Conservation (phyloP, 805 yeast genomes). For the Myxozyma geophila region DNA sequence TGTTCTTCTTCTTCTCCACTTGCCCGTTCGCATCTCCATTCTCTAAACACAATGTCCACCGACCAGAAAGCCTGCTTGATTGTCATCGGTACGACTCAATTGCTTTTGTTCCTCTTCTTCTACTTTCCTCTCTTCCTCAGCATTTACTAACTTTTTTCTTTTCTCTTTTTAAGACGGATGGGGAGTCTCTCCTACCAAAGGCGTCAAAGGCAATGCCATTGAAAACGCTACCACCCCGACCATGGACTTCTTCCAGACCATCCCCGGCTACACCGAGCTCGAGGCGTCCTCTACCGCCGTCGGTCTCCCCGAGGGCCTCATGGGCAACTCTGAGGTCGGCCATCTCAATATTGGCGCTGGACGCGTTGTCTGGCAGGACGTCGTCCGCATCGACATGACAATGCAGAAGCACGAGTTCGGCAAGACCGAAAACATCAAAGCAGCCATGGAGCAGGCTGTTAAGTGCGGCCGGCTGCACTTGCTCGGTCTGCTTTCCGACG, state of each 20-base stretch:
- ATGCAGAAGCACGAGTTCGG: constrained; percentile 34
- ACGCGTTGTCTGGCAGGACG: constrained; percentile 40
- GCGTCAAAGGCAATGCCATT: constrained; percentile 36
- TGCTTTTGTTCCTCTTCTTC: not conserved
- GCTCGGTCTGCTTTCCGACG: constrained; percentile 36
- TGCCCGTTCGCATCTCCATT: not conserved
- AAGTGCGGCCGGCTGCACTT: constrained; percentile 35
- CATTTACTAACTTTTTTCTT: not conserved
- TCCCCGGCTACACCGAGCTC: constrained; percentile 34
- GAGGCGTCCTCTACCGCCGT: constrained; percentile 37
- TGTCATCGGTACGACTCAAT: constrained; percentile 33
- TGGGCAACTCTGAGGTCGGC: constrained; percentile 40
- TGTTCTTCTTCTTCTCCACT: not conserved
- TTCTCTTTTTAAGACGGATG: constrained; percentile 31
- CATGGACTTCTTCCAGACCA: constrained; percentile 31
- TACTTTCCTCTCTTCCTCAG: not conserved
- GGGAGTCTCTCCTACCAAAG: constrained; percentile 32
- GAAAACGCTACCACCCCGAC: constrained; percentile 37
- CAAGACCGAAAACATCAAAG: constrained; percentile 22
- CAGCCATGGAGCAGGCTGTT: constrained; percentile 33
- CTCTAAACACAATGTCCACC: constrained; percentile 8
- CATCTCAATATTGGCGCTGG: constrained; percentile 40
- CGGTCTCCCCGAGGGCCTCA: constrained; percentile 39
- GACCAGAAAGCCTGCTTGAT: constrained; percentile 35
- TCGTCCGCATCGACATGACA: constrained; percentile 39